Percentiles rank a stretch among this genome's conserved stretches.
Conservation (phyloP, 169 alveolate genomes). For the Cryptosporidium sp. region DNA sequence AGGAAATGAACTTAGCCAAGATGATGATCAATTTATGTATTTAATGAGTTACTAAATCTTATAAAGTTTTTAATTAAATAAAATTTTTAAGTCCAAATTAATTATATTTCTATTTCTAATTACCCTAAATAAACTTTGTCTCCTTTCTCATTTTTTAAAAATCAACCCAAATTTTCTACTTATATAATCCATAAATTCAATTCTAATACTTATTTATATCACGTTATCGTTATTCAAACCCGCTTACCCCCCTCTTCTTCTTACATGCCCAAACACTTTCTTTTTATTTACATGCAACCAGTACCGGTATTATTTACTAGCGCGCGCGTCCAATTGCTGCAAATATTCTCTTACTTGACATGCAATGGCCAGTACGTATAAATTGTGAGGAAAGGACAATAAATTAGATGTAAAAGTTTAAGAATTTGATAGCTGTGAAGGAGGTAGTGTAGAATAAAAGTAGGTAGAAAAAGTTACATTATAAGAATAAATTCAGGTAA, state of each 20-base stretch:
- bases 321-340: constrained; percentile 16
- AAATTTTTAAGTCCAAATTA: not conserved
- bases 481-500: not conserved
- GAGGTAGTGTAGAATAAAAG: constrained; percentile 32
- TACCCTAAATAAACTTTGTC: not conserved
- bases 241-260: not conserved
- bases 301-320: constrained; percentile 14
- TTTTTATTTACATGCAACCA: constrained; percentile 26
- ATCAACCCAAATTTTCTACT: too few relatives aligned
- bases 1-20: not conserved
- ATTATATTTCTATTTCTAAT: not conserved
- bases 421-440: not conserved
- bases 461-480: constrained; percentile 18
- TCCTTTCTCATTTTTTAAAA: not conserved
- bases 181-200: too few relatives aligned
- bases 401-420: not conserved
- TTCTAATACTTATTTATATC: not conserved
- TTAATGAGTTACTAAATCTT: not conserved
- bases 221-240: not conserved
- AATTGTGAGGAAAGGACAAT: constrained; percentile 21
- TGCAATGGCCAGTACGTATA: constrained; percentile 69
- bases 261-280: too few relatives aligned
- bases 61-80: not conserved
- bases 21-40: not conserved
- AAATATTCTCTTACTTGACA: constrained; percentile 55